phyloP scores from a whole-genome alignment of 208 protist species.

The Wallacemonas sp. region DNA sequence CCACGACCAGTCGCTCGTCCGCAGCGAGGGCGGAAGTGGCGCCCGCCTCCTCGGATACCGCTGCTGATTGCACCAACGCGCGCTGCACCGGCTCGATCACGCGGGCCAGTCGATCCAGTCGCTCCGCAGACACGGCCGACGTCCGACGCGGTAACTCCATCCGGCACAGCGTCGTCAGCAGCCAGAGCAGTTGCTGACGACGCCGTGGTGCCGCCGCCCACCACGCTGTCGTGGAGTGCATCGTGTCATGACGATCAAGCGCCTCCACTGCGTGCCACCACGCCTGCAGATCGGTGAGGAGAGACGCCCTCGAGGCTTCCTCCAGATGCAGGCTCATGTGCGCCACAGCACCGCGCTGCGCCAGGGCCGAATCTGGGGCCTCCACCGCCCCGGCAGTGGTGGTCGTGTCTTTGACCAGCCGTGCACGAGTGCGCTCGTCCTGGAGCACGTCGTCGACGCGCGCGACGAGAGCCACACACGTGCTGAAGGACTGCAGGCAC shows the following conservation, averaged over 20 bases:
- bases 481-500: not conserved
- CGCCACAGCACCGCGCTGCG: not conserved
- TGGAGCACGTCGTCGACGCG: not conserved
- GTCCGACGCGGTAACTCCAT: not conserved
- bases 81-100: conserved; percentile 2
- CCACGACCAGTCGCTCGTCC: conserved; percentile 13
- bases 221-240: not conserved
- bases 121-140: not conserved
- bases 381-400: not conserved
- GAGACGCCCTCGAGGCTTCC: not conserved
- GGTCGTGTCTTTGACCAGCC: not conserved
- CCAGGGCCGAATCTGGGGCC: not conserved
- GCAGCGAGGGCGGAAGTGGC: not conserved
- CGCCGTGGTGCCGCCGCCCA: not conserved
- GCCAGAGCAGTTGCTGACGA: not conserved
- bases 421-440: not conserved
- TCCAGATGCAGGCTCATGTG: not conserved
- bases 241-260: too few species aligned
- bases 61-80: not conserved
- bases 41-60: not conserved
- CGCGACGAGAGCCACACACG: not conserved
- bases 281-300: not conserved
- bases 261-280: conserved; percentile 4
- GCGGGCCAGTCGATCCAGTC: not conserved
- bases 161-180: conserved; percentile 1